phyloP scores from a whole-genome alignment of 2,329 filamentous ascomycete species.

The Periconia sp. region DNA sequence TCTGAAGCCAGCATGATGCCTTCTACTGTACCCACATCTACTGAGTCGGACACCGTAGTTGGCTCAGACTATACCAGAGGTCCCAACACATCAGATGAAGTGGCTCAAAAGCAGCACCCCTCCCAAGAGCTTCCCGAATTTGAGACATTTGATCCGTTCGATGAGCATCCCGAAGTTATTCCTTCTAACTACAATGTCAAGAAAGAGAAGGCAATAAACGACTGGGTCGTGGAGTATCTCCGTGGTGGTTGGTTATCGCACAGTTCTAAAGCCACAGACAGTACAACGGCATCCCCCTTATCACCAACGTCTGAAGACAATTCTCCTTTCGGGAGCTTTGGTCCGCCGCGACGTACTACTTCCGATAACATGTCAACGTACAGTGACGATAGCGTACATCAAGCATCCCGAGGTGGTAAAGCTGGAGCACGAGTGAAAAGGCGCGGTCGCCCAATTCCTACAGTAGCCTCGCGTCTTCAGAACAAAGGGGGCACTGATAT shows the following conservation, averaged over 20 bases:
- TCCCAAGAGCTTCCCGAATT: background rate
- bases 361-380: slow-evolving; percentile 8
- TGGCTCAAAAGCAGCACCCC: background rate
- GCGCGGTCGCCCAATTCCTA: slow-evolving; percentile 5
- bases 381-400: slow-evolving; percentile 2
- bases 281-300: background rate
- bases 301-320: background rate
- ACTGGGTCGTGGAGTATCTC: slow-evolving; percentile 17
- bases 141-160: background rate
- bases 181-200: background rate
- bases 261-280: background rate
- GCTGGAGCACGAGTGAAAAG: background rate
- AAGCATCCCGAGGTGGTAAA: background rate
- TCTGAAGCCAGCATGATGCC: slow-evolving; percentile 2
- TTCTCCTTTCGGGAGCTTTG: slow-evolving; percentile 6
- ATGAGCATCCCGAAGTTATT: background rate
- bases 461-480: slow-evolving; percentile 9
- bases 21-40: no score
- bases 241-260: slow-evolving; percentile 12
- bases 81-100: slow-evolving; percentile 1
- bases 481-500: slow-evolving; percentile 3
- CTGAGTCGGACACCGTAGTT: no score
- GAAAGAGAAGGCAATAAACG: slow-evolving; percentile 4
- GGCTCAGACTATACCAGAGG: no score
- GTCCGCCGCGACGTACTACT: slow-evolving; percentile 2